Conservation (phyloP, 2,329 filamentous ascomycete species). For the Fusarium temperatum region DNA sequence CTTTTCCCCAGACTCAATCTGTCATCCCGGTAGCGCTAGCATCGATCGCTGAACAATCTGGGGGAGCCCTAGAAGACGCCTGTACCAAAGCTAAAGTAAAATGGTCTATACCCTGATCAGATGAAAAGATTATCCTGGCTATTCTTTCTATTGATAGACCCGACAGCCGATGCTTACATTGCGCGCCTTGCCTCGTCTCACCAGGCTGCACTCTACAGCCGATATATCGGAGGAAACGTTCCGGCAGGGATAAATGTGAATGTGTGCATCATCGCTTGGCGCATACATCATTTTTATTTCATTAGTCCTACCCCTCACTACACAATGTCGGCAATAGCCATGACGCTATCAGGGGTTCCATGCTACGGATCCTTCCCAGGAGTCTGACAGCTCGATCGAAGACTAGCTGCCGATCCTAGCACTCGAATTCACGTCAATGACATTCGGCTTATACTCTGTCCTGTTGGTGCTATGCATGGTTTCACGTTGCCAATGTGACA, state of each 20-base stretch:
- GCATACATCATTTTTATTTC: neutral
- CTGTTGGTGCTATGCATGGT: too few species aligned
- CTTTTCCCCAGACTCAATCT: neutral
- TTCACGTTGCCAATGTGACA: neutral
- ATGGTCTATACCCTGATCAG: fast-evolving
- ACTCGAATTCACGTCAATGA: neutral
- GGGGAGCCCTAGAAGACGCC: neutral
- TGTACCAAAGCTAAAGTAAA: too few species aligned
- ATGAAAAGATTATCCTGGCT: neutral
- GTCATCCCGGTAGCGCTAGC: neutral
- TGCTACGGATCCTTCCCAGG: neutral
- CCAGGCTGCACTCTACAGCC: too few species aligned
- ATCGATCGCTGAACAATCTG: neutral
- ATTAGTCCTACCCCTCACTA: neutral
- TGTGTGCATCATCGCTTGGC: neutral
- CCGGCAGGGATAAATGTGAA: neutral
- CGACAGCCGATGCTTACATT: too few species aligned
- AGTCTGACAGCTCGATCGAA: neutral
- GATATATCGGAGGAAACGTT: neutral
- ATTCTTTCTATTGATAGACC: too few species aligned
- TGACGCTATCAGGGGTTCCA: neutral
- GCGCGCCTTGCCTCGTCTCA: too few species aligned
- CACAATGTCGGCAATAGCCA: neutral
- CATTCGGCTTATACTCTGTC: neutral
- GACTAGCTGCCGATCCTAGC: neutral